phyloP scores from a whole-genome alignment of 2,329 filamentous ascomycete genomes.

The Incumbomyces delicatus region DNA sequence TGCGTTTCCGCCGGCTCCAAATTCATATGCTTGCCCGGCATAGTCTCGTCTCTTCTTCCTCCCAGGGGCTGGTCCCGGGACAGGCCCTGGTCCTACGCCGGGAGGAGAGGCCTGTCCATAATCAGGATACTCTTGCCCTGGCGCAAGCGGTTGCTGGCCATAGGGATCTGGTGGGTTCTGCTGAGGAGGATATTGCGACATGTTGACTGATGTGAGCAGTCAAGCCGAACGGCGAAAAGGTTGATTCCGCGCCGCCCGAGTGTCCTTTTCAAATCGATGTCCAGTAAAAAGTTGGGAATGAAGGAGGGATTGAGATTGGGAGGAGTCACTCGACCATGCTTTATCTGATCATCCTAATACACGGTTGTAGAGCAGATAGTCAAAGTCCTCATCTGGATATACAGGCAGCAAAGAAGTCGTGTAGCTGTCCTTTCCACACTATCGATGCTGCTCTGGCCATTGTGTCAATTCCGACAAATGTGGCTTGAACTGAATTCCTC shows the following conservation, averaged over 20 bases:
- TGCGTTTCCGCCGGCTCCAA: slow-evolving; percentile 78
- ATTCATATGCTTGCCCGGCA: slow-evolving; percentile 88
- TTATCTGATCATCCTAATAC: neutral
- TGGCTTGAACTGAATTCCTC: slow-evolving; percentile 1
- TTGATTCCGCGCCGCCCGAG: neutral
- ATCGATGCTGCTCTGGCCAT: neutral
- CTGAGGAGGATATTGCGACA: slow-evolving; percentile 6
- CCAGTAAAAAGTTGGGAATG: neutral
- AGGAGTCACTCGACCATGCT: neutral
- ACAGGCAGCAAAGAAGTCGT: neutral
- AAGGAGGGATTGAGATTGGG: neutral
- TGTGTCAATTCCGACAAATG: slow-evolving; percentile 5
- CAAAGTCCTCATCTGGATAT: neutral
- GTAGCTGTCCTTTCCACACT: slow-evolving; percentile 1
- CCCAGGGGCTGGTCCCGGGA: slow-evolving; percentile 22
- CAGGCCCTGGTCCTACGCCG: slow-evolving; percentile 9
- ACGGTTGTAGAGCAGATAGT: neutral
- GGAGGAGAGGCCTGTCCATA: slow-evolving; percentile 24
- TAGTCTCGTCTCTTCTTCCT: slow-evolving; percentile 79
- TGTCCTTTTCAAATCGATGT: neutral
- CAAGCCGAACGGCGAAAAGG: too few species aligned
- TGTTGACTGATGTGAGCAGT: neutral
- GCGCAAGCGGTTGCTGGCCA: slow-evolving; percentile 29
- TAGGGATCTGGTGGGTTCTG: slow-evolving; percentile 35
- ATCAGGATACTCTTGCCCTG: slow-evolving; percentile 28